Base-by-base conservation (phyloP, 371 early-diverging fungal genomes). In the Rhizomucor miehei region DNA sequence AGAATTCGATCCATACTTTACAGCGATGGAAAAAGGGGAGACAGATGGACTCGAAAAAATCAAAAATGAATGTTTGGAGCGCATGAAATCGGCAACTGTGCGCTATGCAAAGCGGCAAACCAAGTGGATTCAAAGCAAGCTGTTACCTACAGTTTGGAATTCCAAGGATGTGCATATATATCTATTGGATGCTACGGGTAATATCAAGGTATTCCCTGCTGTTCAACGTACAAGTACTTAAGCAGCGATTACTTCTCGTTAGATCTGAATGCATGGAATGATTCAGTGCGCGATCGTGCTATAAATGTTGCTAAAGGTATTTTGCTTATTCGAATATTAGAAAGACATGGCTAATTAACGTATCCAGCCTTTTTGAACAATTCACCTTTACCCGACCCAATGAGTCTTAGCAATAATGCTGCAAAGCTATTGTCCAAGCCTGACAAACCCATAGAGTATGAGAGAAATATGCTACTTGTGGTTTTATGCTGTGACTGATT, bases 51-150 rank as follows among this genome's bases (percentile, higher is more conserved):
- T 84, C 6, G 71, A 73, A 12, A 57, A 62, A 3, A 73, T 88
- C 34, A 73, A 75, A 21, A 12, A 44, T 5, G 72, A 80, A 36
- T 82, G 86, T 38, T 69, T 91, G 24, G 90, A 90, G 44, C 69
- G 70, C 1, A 95, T 97, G 95, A 97, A 94, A 62, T 62, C 70
- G 0, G 86, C 82, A 3, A 97, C 95, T 12, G 65, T 94, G 43
- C 80, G 89, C 51, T 97, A 97, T 67, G 94, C 97, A 12, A 85
- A 90, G 58, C 71, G 86, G 17, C 97, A 97, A 64, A 82, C 92
- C 0, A 69, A 81, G 12, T 97, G 97, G 97, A 92, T 97, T 20
- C 79, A 83, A 40, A 94, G 94, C 65, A 92, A 92, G 44, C 67
- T 94, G 14, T 49, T 91, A 25, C 89, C 88, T 23, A 56, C 76